Evolutionary conservation across 345 rosid genomes (phyloP).

Genomic region (Salix viminalis): DNA sequence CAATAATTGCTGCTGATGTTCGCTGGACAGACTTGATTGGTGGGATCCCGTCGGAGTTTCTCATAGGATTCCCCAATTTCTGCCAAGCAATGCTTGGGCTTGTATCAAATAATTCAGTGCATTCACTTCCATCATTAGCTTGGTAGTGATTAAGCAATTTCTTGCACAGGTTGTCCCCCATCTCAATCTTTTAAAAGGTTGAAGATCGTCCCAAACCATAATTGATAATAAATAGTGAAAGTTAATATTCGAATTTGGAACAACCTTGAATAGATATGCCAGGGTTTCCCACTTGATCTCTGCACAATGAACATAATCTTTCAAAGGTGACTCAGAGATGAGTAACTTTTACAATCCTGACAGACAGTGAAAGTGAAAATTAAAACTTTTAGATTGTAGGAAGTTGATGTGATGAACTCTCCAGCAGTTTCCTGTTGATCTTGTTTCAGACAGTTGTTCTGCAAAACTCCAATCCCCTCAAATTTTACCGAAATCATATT

Average conservation of each 20-base stretch:
- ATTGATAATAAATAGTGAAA: neutral
- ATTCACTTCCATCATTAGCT: neutral
- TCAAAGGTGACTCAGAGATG: neutral
- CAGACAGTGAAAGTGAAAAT: neutral
- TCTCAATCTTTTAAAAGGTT: neutral
- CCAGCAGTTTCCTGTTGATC: neutral
- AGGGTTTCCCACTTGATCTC: neutral
- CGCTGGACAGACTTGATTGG: slow-evolving; percentile 10
- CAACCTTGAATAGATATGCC: neutral
- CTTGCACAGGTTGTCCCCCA: neutral
- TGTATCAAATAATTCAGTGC: neutral
- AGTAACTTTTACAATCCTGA: neutral
- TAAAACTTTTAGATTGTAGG: neutral
- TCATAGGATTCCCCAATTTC: slow-evolving; percentile 14
- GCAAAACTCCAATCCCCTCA: neutral
- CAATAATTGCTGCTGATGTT: slow-evolving; percentile 11
- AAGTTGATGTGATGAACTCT: neutral
- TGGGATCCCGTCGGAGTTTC: slow-evolving; percentile 2
- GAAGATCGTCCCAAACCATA: neutral
- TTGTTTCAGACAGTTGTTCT: neutral
- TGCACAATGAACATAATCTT: neutral
- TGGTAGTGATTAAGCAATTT: neutral
- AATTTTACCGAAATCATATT: neutral
- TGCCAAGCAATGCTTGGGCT: neutral
- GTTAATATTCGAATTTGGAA: neutral